Evolutionary conservation across 73 alveolate genomes (phyloP).

Genomic region (Paramecium octaurelia): DNA sequence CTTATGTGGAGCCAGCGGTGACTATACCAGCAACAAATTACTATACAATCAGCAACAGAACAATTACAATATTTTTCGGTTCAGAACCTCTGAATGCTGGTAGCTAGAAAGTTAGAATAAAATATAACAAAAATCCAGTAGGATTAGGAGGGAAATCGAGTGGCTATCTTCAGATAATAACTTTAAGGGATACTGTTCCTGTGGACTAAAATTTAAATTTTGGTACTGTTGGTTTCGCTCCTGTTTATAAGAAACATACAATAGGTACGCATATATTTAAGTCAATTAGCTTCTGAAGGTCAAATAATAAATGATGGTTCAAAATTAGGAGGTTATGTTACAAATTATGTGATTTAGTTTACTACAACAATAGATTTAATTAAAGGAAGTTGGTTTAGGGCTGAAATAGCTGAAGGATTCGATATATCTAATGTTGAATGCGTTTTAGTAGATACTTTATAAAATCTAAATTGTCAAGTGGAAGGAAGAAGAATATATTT

Average conservation of each 20-base stretch:
- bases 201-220: conserved; percentile 50
- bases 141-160: conserved; percentile 32
- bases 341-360: conserved; percentile 13
- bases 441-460: conserved; percentile 24
- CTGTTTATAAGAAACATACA: not conserved
- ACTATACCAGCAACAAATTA: conserved; percentile 20
- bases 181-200: not conserved
- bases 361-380: conserved; percentile 34
- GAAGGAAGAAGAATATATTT: conserved; percentile 37
- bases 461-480: conserved; percentile 4
- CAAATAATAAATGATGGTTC: conserved; percentile 49
- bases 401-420: conserved; percentile 26
- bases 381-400: conserved; percentile 47
- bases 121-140: conserved; percentile 48
- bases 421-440: not conserved
- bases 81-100: conserved; percentile 56
- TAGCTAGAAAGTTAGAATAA: conserved; percentile 22
- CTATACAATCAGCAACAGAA: not conserved
- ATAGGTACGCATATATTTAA: not conserved
- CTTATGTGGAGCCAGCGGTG: not conserved
- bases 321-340: conserved; percentile 51
- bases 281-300: not conserved
- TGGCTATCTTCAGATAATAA: conserved; percentile 8
- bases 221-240: conserved; percentile 37
- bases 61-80: not conserved